Conservation (phyloP, 352 stramenopile species). For the Phytophthora rubi region DNA sequence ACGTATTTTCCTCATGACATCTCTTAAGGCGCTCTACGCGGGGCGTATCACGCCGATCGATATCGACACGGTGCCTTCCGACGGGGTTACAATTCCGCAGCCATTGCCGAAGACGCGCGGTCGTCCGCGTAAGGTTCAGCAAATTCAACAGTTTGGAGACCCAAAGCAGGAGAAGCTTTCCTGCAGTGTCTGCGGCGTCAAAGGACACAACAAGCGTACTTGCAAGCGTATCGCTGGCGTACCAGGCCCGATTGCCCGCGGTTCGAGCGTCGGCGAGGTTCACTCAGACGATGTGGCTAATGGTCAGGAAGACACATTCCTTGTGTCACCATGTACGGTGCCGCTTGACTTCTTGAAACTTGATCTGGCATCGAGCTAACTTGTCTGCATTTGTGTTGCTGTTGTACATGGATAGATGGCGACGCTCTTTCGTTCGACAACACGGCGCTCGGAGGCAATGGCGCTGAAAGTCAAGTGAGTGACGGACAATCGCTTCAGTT, state of each 20-base stretch:
- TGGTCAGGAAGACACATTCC: constrained; percentile 38
- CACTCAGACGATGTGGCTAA: constrained; percentile 30
- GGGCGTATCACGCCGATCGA: constrained; percentile 84
- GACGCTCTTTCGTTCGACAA: constrained; percentile 46
- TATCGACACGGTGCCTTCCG: constrained; percentile 67
- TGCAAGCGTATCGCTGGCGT: constrained; percentile 58
- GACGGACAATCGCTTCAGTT: constrained; percentile 23
- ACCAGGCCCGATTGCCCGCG: constrained; percentile 8
- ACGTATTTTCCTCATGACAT: constrained; percentile 83
- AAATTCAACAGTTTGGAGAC: constrained; percentile 80
- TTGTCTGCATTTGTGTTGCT: constrained; percentile 5
- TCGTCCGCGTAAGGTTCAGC: constrained; percentile 77
- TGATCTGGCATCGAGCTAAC: constrained; percentile 6
- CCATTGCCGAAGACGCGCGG: constrained; percentile 63
- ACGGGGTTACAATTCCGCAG: constrained; percentile 64
- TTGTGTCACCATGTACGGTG: constrained; percentile 41
- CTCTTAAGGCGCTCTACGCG: constrained; percentile 73
- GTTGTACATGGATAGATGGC: constrained; percentile 29
- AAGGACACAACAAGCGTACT: constrained; percentile 87
- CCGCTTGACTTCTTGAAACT: neutral
- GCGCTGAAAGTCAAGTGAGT: constrained; percentile 24
- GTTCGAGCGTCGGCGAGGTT: constrained; percentile 11
- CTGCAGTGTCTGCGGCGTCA: constrained; percentile 82
- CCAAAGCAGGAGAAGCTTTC: constrained; percentile 76
- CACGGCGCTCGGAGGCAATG: constrained; percentile 24